Base-by-base conservation (phyloP, 2,329 filamentous ascomycete species). In the Aureobasidium mangrovei region DNA sequence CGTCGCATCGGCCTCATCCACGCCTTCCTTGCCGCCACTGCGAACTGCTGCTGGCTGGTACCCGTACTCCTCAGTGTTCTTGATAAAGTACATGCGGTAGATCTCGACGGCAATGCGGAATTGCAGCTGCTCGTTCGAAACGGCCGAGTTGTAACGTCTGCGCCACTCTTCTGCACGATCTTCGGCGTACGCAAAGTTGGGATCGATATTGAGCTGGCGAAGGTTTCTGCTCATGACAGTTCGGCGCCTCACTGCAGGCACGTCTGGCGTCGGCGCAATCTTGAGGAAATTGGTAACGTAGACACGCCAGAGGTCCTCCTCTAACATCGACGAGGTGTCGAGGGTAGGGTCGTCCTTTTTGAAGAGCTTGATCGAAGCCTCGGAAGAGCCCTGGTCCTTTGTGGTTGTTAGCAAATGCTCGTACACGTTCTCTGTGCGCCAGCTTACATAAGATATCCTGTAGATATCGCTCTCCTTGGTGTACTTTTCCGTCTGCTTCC, bases 391-490 rank as follows among this genome's bases (percentile, higher is more conserved):
- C n/a, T 88, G 87, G 56, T 82, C 82, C 85, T 78, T 67, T 47
- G 48, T 7, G 36, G 47, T 4, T n/a, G 58, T 72, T 63, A 72
- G 67, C 48, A 38, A 24, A 0, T 26, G 5, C 2, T 10, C 44
- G 38, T 18, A 7, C 1, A 31, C 24, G 12, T 12, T 7, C 4
- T 35, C 12, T 2, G 24, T 31, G 26, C 4, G 7, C 26, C 18
- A 27, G 83, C 89, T 79, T 83, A 96, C 91, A 77, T 86, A 97
- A 66, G 85, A 84, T 60, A 97, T 84, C 47, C 89, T 83, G 70
- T 95, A 97, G 59, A 95, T 81, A 64, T 97, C 91, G 12, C 86
- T 86, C 60, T 97, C 91, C 74, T 94, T 95, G 61, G 93, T 83
- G 65, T 89, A 84, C 70, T 93, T 93, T 71, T 96, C 90, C 1